Evolutionary conservation across 2,329 filamentous ascomycete genomes (phyloP).

Genomic region (Claviceps sp.): DNA sequence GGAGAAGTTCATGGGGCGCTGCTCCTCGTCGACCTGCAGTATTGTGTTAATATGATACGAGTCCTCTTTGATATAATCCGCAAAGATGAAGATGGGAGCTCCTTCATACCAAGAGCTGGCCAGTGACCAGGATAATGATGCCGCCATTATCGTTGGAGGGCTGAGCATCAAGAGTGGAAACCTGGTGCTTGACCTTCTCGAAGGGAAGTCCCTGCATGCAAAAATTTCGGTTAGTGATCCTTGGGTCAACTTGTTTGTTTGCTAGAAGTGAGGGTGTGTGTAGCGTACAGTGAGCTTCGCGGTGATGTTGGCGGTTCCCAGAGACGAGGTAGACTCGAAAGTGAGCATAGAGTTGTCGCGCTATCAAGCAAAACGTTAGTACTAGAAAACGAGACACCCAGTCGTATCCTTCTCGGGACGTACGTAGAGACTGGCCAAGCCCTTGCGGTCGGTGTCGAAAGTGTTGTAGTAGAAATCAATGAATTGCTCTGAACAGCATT

Average conservation of each 20-base stretch:
- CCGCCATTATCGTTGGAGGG: slow-evolving; percentile 50
- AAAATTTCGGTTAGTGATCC: neutral
- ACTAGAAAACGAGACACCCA: neutral
- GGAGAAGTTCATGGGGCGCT: slow-evolving; percentile 79
- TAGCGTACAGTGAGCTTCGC: slow-evolving; percentile 65
- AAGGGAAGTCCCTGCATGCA: slow-evolving; percentile 58
- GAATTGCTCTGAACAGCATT: slow-evolving; percentile 57
- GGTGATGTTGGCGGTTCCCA: slow-evolving; percentile 53
- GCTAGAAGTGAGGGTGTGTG: neutral
- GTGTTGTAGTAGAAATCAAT: slow-evolving; percentile 81
- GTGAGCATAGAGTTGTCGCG: slow-evolving; percentile 82
- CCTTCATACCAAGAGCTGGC: slow-evolving; percentile 59
- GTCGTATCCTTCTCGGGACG: slow-evolving; percentile 19
- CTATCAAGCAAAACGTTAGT: slow-evolving; percentile 30
- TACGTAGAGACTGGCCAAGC: slow-evolving; percentile 68
- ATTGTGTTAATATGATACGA: neutral
- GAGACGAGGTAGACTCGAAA: slow-evolving; percentile 60
- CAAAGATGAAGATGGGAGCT: neutral
- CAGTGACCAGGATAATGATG: slow-evolving; percentile 80
- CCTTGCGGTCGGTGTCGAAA: slow-evolving; percentile 60
- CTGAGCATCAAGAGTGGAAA: slow-evolving; percentile 71
- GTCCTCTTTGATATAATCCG: neutral
- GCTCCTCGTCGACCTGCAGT: slow-evolving; percentile 66
- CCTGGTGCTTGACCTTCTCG: slow-evolving; percentile 64
- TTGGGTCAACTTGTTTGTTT: neutral